Base-by-base conservation (phyloP, 2,329 filamentous ascomycete genomes). In the Arthrobotrys sphaeroides region DNA sequence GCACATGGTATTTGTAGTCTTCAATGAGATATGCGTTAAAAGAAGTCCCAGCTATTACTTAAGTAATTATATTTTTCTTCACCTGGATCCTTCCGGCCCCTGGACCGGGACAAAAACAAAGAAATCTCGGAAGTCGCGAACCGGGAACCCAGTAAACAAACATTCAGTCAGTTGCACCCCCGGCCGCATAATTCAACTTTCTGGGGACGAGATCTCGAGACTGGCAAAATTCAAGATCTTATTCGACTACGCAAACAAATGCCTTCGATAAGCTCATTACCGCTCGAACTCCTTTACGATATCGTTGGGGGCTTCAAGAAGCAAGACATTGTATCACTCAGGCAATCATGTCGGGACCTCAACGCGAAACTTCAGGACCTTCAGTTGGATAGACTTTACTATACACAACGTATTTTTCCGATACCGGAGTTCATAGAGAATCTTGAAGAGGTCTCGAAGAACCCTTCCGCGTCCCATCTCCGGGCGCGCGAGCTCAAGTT, bases 241-340 rank as follows among this genome's bases (percentile, higher is more conserved):
- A 28, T 26, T 13, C 3, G 10, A 28, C 24, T 5, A 20, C 3
- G 9, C 22, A 28, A n/a, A n/a, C n/a, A n/a, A n/a, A 60, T 47
- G 43, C 24, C 42, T 31, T 12, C 28, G 1, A 40, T 69, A 42
- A 28, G 5, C 16, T 28, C 18, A 2, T 24, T 57, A 13, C 62
- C 62, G 5, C 12, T 16, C 6, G 62, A 67, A 13, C 22, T 67
- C 6, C 20, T 57, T 24, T 3, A 33, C 10, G 3, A 22, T 2
- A 38, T 67, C 9, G n/a, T 20, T 9, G 6, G 16, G n/a, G 40
- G 55, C 10, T 31, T 73, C 1, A 43, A 51, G 10, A 28, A 42
- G 5, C 51, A 62, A 5, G 69, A 73, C 38, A 12, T 73, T 0
- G 24, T 53, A 18, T 55, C 51, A 4, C 55, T 73, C 1, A 51